Base-by-base conservation (phyloP, 2,329 filamentous ascomycete genomes). In the Claviceps sp. region DNA sequence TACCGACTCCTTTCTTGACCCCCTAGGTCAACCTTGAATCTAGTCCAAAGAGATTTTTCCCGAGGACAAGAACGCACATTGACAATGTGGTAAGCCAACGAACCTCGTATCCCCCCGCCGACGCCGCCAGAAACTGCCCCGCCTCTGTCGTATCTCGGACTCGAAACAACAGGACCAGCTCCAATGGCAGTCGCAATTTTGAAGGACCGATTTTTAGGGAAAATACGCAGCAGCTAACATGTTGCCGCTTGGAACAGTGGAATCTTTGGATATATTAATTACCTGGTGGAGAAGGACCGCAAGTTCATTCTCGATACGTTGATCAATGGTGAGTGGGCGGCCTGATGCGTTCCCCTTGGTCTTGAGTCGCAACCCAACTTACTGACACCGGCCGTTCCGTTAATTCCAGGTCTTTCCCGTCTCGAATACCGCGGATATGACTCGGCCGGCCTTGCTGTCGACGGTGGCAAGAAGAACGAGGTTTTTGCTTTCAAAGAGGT, bases 381-480 rank as follows among this genome's bases (percentile, higher is more conserved):
- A 47, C 54, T 59, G 58, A 57, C 55, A 52, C 49, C 51, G 54
- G 5, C 49, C 55, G 54, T 49, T 51, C 52, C 48, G 7, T 50
- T 48, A 4, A 54, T 54, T 54, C 57, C 66, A 95, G 90, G 91
- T 66, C 86, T 97, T 55, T 86, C 89, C 55, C 86, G 93, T 69
- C 86, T 98, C 63, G 93, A 98, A 74, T 98, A 98, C 77, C 87
- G 93, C 71, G 93, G 93, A 62, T 98, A 98, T 72, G 93, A 98
- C 72, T 97, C 93, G 58, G 91, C 93, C 56, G 93, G 93, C 76
- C 79, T 98, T 59, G 91, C 91, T 60, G 75, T 98, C 63, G 93
- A 98, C 69, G 93, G 93, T 57, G 87, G 98, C 79, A 97, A 96
- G 83, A 95, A 93, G 79, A 95, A 95, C 65, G 89, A 97, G 74